phyloP scores from a whole-genome alignment of 768 basidiomycete species.

The Mycena vitilis region DNA sequence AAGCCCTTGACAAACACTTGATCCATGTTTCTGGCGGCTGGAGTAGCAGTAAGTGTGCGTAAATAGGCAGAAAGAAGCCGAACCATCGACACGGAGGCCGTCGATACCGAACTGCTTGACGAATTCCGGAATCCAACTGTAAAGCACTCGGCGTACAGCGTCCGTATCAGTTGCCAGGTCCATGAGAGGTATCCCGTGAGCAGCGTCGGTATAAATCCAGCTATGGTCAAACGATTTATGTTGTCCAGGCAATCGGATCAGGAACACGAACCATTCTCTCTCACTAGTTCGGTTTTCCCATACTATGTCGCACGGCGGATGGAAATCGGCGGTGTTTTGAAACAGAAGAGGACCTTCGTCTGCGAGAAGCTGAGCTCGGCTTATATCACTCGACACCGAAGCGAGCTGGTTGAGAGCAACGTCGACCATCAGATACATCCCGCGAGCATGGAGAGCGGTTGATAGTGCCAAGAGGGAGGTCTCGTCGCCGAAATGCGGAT shows the following conservation, averaged over 20 bases:
- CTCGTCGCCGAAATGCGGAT: constrained; percentile 5
- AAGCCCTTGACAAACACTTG: background rate
- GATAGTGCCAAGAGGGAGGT: background rate
- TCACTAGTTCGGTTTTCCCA: constrained; percentile 3
- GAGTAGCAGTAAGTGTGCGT: background rate
- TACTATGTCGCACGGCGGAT: constrained; percentile 4
- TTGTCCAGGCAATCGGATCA: background rate
- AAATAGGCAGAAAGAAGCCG: background rate
- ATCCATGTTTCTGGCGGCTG: constrained; percentile 3
- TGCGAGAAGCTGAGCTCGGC: background rate
- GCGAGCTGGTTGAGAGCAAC: constrained; percentile 7
- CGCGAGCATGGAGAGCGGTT: background rate
- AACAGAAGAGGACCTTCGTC: constrained; percentile 5
- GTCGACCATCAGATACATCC: constrained; percentile 16
- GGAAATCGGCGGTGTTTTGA: background rate
- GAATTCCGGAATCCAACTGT: background rate
- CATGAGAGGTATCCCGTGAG: background rate
- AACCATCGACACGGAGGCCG: constrained; percentile 5
- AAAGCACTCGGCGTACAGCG: background rate
- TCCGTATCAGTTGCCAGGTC: background rate
- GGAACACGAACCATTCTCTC: background rate
- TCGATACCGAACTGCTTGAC: constrained; percentile 12
- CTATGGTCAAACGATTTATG: background rate
- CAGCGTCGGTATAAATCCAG: constrained; percentile 5
- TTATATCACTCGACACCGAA: background rate